Evolutionary conservation across 306 rosid genomes (phyloP).

Genomic region (Carpinus viminea): DNA sequence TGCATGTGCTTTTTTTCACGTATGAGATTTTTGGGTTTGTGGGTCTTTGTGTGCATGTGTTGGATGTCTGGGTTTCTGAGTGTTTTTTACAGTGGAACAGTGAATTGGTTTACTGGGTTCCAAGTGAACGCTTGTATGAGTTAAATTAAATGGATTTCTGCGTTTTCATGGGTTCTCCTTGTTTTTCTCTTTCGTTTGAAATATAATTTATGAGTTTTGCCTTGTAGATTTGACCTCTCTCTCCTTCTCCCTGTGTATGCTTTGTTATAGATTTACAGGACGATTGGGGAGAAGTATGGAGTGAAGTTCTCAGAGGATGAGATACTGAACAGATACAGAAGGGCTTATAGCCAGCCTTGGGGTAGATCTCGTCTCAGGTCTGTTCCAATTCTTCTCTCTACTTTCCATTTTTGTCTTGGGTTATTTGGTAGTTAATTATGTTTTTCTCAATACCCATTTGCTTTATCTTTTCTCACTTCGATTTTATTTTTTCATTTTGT

Average conservation of each 20-base stretch:
- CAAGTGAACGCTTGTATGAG: not conserved
- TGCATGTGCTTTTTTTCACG: not conserved
- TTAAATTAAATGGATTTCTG: not conserved
- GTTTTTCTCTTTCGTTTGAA: not conserved
- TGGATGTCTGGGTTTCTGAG: not conserved
- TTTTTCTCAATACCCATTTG: not conserved
- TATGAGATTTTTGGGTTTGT: not conserved
- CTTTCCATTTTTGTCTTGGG: not conserved
- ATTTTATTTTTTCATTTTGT: not conserved
- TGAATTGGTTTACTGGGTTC: not conserved
- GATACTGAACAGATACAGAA: conserved; percentile 80
- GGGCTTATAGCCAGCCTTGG: conserved; percentile 93
- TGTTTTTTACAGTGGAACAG: not conserved
- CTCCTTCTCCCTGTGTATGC: not conserved
- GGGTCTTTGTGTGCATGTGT: not conserved
- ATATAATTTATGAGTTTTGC: not conserved
- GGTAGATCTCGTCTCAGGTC: conserved; percentile 95
- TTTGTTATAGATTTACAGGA: conserved; percentile 62
- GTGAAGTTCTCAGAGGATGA: conserved; percentile 84
- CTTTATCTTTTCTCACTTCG: not conserved
- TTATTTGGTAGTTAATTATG: not conserved
- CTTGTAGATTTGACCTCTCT: not conserved
- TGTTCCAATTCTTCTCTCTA: conserved; percentile 8
- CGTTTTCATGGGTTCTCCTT: not conserved
- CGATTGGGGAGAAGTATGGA: conserved; percentile 89